Evolutionary conservation across 129 eudicot species (phyloP).

Genomic region (Flaveria bidentis): DNA sequence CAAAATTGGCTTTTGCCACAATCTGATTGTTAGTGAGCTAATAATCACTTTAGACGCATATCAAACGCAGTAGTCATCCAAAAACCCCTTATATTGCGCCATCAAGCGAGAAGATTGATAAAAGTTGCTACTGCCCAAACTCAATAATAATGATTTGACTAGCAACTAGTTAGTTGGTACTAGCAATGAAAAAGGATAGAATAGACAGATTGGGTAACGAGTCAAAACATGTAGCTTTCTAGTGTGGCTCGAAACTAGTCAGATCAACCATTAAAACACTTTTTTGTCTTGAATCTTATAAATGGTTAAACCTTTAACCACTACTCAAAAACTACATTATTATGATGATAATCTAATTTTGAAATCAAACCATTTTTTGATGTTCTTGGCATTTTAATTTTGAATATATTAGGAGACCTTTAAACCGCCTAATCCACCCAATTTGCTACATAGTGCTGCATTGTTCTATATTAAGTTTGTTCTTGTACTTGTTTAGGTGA

Average conservation of each 20-base stretch:
- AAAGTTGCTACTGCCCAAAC: neutral
- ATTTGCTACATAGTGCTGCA: neutral
- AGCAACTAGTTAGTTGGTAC: neutral
- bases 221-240: neutral
- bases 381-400: neutral
- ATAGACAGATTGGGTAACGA: neutral
- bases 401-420: neutral
- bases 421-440: neutral
- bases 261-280: neutral
- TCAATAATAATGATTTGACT: neutral
- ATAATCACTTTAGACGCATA: neutral
- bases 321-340: neutral
- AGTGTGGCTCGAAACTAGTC: neutral
- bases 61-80: no score
- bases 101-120: neutral
- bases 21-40: neutral
- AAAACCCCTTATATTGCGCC: no score
- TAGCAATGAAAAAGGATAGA: no score
- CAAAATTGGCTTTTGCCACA: neutral
- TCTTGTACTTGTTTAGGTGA: conserved; percentile 50
- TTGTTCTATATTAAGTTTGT: neutral
- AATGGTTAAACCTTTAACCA: neutral
- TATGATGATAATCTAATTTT: neutral
- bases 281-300: neutral
- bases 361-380: neutral